Evolutionary conservation across 2,329 filamentous ascomycete genomes (phyloP).

Genomic region (Colletotrichum sp.): DNA sequence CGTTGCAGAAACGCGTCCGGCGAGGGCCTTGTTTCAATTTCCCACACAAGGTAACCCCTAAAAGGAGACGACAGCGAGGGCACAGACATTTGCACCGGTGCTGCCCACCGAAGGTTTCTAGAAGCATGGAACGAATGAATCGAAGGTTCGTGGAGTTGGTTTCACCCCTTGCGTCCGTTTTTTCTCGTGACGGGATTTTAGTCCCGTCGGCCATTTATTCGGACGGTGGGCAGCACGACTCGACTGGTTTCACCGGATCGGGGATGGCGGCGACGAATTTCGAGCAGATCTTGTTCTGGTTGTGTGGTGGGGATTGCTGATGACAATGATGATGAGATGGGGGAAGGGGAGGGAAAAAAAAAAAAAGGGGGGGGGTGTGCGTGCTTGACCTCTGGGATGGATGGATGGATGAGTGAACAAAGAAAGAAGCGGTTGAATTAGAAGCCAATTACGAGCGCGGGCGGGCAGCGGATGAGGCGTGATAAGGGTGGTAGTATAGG

Average conservation of each 20-base stretch:
- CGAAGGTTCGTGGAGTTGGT: conserved; percentile 17
- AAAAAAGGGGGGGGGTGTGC: neutral
- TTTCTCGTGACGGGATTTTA: neutral
- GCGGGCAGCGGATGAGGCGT: neutral
- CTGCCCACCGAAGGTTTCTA: conserved; percentile 15
- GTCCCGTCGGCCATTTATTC: conserved; percentile 1
- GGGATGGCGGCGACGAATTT: neutral
- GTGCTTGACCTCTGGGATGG: neutral
- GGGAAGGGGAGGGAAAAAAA: neutral
- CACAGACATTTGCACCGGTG: conserved; percentile 8
- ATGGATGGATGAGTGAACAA: neutral
- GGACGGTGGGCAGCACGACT: conserved; percentile 12
- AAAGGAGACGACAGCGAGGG: conserved; percentile 19
- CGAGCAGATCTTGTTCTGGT: neutral
- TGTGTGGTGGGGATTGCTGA: neutral
- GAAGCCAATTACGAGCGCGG: neutral
- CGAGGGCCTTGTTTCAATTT: conserved; percentile 21
- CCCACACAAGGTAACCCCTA: conserved; percentile 11
- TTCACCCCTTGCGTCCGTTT: conserved; percentile 5
- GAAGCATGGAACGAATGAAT: conserved; percentile 15
- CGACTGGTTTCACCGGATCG: conserved; percentile 13
- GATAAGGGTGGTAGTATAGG: neutral
- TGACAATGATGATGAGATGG: neutral
- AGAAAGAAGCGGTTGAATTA: neutral
- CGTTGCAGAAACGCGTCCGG: conserved; percentile 16